Conservation (phyloP, 1,284 basidiomycete genomes). For the Ceratobasidium sp. region DNA sequence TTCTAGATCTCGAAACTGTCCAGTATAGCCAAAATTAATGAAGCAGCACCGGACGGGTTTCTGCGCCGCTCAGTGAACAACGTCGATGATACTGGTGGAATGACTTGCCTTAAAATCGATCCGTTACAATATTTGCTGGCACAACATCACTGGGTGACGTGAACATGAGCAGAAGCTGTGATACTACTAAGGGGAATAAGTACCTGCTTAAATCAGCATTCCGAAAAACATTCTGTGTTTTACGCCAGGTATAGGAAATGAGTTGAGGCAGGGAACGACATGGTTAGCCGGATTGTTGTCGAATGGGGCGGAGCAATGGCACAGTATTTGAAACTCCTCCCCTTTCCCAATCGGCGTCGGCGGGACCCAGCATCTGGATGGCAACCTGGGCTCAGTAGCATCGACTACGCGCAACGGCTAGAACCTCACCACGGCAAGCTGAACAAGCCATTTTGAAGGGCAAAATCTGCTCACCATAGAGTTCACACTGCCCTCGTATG, state of each 20-base stretch:
- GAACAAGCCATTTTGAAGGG: background rate
- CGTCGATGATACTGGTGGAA: conserved; percentile 5
- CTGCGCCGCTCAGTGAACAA: background rate
- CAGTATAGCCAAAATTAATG: conserved; percentile 37
- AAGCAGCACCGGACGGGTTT: conserved; percentile 25
- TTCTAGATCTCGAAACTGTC: conserved; percentile 7
- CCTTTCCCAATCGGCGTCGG: background rate
- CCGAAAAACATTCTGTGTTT: background rate
- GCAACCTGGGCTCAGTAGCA: background rate
- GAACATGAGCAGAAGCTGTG: background rate
- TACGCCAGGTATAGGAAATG: conserved; percentile 9
- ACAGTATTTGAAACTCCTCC: background rate
- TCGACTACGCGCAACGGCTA: conserved; percentile 17
- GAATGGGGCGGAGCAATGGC: background rate
- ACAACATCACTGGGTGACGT: background rate
- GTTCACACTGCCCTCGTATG: conserved; percentile 3
- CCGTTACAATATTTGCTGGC: background rate
- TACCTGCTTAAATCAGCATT: conserved; percentile 2
- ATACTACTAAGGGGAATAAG: background rate
- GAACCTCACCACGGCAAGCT: too few relatives aligned
- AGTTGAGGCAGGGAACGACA: background rate
- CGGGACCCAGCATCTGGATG: conserved; percentile 7
- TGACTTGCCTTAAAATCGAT: background rate
- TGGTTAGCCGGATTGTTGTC: background rate
- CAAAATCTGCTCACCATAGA: conserved; percentile 1